These are phyloP conservation scores for Pouteria glomerata DNA, from an alignment of 148 eudicot genomes.

Conservation along the genomic window DNA sequence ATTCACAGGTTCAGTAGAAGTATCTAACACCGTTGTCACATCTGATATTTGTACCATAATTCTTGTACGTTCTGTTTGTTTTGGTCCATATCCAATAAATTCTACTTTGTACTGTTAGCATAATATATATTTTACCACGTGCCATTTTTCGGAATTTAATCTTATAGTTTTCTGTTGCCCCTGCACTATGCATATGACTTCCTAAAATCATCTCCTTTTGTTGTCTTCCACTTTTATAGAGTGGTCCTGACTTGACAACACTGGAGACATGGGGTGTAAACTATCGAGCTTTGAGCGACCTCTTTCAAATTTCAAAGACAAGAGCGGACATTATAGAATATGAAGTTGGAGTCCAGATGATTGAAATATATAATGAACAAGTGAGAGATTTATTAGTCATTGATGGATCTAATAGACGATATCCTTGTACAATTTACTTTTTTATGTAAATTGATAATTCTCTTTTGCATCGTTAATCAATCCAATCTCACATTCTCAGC, in stretches of 20 bases:
- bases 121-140: background rate
- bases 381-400: slow-evolving; percentile 83
- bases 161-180: background rate
- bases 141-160: background rate
- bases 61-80: background rate
- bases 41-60: background rate
- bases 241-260: slow-evolving; percentile 85
- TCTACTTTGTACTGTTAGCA: background rate
- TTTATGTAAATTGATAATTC: background rate
- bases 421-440: slow-evolving; percentile 47
- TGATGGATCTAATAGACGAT: slow-evolving; percentile 79
- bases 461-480: background rate
- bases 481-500: background rate
- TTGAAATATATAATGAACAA: slow-evolving; percentile 97
- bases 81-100: background rate
- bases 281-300: slow-evolving; percentile 74
- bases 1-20: background rate
- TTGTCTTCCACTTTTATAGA: slow-evolving; percentile 32
- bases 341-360: slow-evolving; percentile 92
- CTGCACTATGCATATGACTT: background rate
- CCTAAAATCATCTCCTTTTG: background rate
- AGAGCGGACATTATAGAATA: slow-evolving; percentile 60
- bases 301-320: slow-evolving; percentile 67
- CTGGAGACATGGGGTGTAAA: slow-evolving; percentile 96
- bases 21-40: background rate